phyloP scores from a whole-genome alignment of 495 filamentous ascomycete species.

The Penicillium paradoxum region DNA sequence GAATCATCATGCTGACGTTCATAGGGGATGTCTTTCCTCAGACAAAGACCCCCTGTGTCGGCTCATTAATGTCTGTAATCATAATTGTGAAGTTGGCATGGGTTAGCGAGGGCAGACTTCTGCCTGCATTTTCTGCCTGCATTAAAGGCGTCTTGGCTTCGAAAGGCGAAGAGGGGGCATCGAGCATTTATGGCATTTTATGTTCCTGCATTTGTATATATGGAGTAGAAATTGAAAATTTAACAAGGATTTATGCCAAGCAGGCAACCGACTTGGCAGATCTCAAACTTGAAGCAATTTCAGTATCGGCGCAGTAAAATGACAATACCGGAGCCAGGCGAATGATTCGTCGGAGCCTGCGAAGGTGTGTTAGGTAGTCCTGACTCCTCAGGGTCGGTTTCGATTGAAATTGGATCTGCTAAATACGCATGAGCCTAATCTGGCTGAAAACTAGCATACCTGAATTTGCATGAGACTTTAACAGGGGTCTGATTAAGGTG shows the following conservation, averaged over 20 bases:
- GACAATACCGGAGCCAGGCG: too few relatives aligned
- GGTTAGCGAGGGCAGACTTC: neutral
- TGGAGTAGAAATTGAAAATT: conserved; percentile 1
- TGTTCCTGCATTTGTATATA: conserved; percentile 9
- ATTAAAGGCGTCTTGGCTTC: conserved; percentile 14
- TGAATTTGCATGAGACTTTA: too few relatives aligned
- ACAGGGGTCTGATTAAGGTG: too few relatives aligned
- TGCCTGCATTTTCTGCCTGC: conserved; percentile 5
- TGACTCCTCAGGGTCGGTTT: too few relatives aligned
- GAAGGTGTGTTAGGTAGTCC: too few relatives aligned
- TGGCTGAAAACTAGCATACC: too few relatives aligned
- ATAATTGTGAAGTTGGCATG: conserved; percentile 17
- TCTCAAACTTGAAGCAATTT: too few relatives aligned
- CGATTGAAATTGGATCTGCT: too few relatives aligned
- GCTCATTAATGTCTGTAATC: conserved; percentile 24
- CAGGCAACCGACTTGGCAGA: conserved; percentile 4
- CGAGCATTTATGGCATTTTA: conserved; percentile 2
- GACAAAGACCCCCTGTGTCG: neutral
- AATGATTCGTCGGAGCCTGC: too few relatives aligned
- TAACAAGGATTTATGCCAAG: neutral
- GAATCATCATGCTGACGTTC: neutral
- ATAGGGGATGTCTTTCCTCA: neutral
- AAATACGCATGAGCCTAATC: too few relatives aligned
- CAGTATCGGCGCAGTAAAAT: too few relatives aligned
- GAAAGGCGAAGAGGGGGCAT: neutral